Evolutionary conservation across 441 rosid species (phyloP).

Genomic region (Eruca vesicaria): DNA sequence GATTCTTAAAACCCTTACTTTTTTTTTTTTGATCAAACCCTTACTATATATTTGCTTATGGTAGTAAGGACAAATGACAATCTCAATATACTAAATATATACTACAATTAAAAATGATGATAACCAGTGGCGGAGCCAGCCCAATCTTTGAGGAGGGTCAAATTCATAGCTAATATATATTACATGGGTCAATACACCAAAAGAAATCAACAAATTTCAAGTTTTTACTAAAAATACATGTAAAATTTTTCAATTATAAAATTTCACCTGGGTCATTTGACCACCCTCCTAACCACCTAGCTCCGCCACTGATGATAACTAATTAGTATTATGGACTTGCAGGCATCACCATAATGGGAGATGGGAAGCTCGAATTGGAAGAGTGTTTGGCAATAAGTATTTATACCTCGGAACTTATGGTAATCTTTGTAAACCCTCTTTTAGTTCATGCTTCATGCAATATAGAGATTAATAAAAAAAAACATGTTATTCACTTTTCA

Average conservation of each 20-base stretch:
- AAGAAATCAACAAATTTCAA: too few relatives aligned
- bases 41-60: background rate
- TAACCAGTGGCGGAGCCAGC: too few relatives aligned
- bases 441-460: background rate
- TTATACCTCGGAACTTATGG: conserved; percentile 84
- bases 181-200: too few relatives aligned
- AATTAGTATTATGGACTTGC: conserved; percentile 5
- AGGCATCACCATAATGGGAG: conserved; percentile 95
- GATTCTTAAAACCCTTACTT: background rate
- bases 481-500: background rate
- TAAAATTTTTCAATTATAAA: too few relatives aligned
- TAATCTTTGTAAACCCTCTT: background rate
- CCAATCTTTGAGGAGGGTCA: too few relatives aligned
- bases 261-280: too few relatives aligned
- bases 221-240: too few relatives aligned
- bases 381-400: conserved; percentile 88
- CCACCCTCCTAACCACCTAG: too few relatives aligned
- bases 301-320: too few relatives aligned
- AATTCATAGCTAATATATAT: too few relatives aligned
- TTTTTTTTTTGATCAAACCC: too few relatives aligned
- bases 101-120: background rate
- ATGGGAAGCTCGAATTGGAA: conserved; percentile 90
- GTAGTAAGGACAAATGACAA: background rate
- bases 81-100: background rate
- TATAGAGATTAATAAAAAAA: background rate